A percentile compares a stretch with the other conserved stretches of the same genome.
Evolutionary conservation across 768 basidiomycete species (phyloP).

Genomic region (Rhizopogon rudus): DNA sequence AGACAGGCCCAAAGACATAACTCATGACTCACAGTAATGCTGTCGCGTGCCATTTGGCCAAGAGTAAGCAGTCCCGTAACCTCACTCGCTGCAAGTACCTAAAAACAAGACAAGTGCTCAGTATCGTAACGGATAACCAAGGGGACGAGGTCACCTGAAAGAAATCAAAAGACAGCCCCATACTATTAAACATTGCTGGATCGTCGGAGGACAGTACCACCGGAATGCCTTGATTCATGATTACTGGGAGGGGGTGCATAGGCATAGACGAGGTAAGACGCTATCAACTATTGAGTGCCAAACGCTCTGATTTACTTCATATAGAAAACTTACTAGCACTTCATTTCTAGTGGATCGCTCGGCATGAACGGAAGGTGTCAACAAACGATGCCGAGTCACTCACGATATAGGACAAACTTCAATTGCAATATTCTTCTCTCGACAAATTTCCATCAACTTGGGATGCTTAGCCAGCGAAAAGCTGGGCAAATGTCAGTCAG

Average conservation of each 20-base stretch:
- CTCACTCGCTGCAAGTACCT: slow-evolving; percentile 64
- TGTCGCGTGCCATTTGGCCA: slow-evolving; percentile 55
- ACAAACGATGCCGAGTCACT: slow-evolving; percentile 7
- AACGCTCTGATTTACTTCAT: not conserved
- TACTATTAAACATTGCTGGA: slow-evolving; percentile 69
- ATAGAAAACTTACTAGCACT: slow-evolving; percentile 42
- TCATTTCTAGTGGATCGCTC: slow-evolving; percentile 48
- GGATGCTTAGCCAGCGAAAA: slow-evolving; percentile 45
- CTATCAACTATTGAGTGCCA: slow-evolving; percentile 25
- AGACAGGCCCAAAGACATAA: not conserved
- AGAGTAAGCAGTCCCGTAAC: slow-evolving; percentile 56
- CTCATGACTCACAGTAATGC: slow-evolving; percentile 41
- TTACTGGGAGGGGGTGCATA: slow-evolving; percentile 62
- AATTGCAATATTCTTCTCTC: slow-evolving; percentile 34
- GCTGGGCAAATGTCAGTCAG: slow-evolving; percentile 11
- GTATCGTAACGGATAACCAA: not conserved
- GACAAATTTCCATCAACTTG: slow-evolving; percentile 38
- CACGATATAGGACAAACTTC: slow-evolving; percentile 49
- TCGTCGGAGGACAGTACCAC: slow-evolving; percentile 71
- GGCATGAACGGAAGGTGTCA: not conserved
- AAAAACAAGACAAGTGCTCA: not conserved
- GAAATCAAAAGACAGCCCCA: slow-evolving; percentile 73
- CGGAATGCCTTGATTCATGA: slow-evolving; percentile 66
- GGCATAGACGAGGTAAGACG: slow-evolving; percentile 73
- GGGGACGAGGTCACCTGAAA: slow-evolving; percentile 45